Evolutionary conservation across 495 filamentous ascomycete species (phyloP).

Genomic region (Evernia prunastri): DNA sequence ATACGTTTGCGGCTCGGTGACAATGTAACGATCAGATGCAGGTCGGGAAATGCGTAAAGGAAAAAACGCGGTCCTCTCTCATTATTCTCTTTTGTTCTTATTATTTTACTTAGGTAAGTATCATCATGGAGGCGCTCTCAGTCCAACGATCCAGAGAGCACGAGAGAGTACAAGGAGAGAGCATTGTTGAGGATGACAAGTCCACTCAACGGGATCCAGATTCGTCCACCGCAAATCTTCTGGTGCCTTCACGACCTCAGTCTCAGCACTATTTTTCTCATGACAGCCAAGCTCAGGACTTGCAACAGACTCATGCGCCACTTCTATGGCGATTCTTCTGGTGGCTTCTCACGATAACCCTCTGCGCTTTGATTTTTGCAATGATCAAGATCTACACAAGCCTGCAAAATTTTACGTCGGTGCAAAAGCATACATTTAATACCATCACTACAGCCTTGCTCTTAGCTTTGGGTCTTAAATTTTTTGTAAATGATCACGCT

Average conservation of each 20-base stretch:
- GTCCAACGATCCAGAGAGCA: background rate
- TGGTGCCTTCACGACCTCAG: background rate
- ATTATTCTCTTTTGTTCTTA: too few species aligned
- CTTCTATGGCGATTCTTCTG: constrained; percentile 1
- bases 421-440: constrained; percentile 19
- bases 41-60: too few species aligned
- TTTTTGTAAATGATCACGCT: constrained; percentile 13
- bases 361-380: constrained; percentile 7
- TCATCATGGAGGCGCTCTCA: background rate
- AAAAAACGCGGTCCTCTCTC: too few species aligned
- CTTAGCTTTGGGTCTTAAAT: constrained; percentile 21
- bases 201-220: background rate
- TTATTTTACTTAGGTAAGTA: too few species aligned
- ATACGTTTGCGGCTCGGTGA: too few species aligned
- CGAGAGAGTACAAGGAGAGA: too few species aligned
- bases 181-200: too few species aligned
- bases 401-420: constrained; percentile 7
- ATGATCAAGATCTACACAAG: constrained; percentile 7
- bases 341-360: constrained; percentile 10
- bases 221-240: background rate
- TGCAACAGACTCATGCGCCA: background rate
- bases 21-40: too few species aligned
- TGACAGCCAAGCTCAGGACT: too few species aligned
- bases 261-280: background rate
- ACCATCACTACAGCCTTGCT: constrained; percentile 18